Evolutionary conservation across 768 basidiomycete genomes (phyloP), one percentile per base, ranked within the genome.

Genomic region (Fomitopsis pulvina): DNA sequence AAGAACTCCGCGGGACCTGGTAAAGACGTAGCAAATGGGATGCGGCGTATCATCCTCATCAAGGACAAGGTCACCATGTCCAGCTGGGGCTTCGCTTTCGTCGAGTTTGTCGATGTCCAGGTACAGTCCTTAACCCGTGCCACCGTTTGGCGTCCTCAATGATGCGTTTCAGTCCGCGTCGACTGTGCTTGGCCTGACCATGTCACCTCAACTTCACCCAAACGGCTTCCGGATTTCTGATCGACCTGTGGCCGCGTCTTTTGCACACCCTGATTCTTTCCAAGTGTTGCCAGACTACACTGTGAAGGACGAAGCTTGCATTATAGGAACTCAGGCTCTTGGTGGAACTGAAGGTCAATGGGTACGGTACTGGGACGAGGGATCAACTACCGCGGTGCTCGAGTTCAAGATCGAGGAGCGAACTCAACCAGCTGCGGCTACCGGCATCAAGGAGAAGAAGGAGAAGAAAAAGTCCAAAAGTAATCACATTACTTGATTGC

Each of bases 301-400:
- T 57, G 72, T 80, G 43, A 79, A 84, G 27, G 90, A 92, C 60
- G 90, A 91, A 53, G 79, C 85, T 11, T 87, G 84, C 54, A 69
- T 92, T 37, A 60, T 73, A 22, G 86, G 87, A 3, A 83, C 88
- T 1, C 57, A 73, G 22, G 77, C 73, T 51, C 71, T 91, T 6
- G 90, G 90, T 24, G 86, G 87, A 12, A 73, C 73, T 22, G 86
- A 89, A 57, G 81, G 78, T 37, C 70, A 75, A 6, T 90, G 83
- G 80, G 84, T 90, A 21, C 74, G 82, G 50, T 98, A 98, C 65
- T 95, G 95, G 92, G 94, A 97, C 57, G 91, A 94, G 60, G 78
- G 72, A 28, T 86, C 89, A 1, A 86, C 81, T 1, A 76, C 82
- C 22, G 83, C 85, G 28, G 76, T 86, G 11, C 69, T 90, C 41